phyloP scores from a whole-genome alignment of 176 grass and related monocot genomes.

The Thalia dealbata region DNA sequence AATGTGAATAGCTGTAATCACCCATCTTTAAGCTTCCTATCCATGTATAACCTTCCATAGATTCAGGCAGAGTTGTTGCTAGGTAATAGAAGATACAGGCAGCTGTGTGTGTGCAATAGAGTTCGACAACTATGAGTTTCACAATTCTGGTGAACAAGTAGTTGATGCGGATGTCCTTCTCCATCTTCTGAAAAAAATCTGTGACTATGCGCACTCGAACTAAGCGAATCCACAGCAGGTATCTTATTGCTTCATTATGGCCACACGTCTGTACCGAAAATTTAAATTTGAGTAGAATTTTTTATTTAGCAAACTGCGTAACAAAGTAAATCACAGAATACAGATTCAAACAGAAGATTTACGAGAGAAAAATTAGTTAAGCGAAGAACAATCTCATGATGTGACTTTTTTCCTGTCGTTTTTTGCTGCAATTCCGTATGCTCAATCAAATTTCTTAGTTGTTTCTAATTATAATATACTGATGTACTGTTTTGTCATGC shows the following conservation, averaged over 20 bases:
- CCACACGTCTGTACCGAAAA: slow-evolving; percentile 39
- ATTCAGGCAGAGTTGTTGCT: slow-evolving; percentile 73
- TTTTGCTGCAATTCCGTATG: too few species aligned
- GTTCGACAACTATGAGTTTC: slow-evolving; percentile 88
- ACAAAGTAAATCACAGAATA: neutral
- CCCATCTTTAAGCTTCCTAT: slow-evolving; percentile 81
- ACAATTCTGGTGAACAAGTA: slow-evolving; percentile 97
- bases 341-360: neutral
- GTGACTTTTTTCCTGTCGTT: too few species aligned
- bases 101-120: slow-evolving; percentile 90
- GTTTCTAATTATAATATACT: too few species aligned
- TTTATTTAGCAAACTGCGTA: neutral
- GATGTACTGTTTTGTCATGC: too few species aligned
- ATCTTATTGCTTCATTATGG: slow-evolving; percentile 74
- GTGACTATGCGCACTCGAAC: slow-evolving; percentile 51
- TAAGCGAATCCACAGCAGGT: slow-evolving; percentile 84
- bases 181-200: slow-evolving; percentile 56
- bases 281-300: neutral
- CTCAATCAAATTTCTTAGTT: too few species aligned
- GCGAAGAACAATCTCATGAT: too few species aligned
- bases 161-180: slow-evolving; percentile 94
- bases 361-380: too few species aligned
- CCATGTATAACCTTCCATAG: slow-evolving; percentile 89
- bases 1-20: slow-evolving; percentile 56
- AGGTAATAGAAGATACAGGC: slow-evolving; percentile 97